Conservation (phyloP, 345 rosid genomes). For the Arabidopsis suecica region DNA sequence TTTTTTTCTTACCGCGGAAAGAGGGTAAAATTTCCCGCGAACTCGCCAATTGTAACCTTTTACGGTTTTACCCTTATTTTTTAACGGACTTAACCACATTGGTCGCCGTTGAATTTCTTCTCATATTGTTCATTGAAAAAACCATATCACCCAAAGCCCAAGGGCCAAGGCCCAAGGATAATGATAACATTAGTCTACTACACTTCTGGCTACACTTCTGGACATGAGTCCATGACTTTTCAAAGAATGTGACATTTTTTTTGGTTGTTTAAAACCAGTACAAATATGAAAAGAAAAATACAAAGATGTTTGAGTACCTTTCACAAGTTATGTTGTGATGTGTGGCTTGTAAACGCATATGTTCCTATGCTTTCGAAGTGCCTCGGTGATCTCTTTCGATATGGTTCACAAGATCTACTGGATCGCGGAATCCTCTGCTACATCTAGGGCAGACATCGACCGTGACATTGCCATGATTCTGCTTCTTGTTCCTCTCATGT, state of each 20-base stretch:
- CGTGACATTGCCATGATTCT: conserved; percentile 57
- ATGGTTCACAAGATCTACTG: conserved; percentile 86
- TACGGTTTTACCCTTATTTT: no score
- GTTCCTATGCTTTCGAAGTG: conserved; percentile 66
- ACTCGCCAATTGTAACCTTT: neutral
- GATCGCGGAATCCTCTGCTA: conserved; percentile 84
- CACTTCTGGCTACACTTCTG: neutral
- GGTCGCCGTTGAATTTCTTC: no score
- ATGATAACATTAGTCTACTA: neutral
- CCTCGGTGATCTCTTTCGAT: conserved; percentile 91
- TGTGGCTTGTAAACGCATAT: conserved; percentile 1
- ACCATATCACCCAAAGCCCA: neutral
- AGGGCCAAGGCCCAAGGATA: neutral
- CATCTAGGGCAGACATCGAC: conserved; percentile 93
- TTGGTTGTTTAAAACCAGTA: neutral
- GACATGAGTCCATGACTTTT: conserved; percentile 1
- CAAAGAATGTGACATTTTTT: conserved; percentile 11
- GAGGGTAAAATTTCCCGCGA: conserved; percentile 13
- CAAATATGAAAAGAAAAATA: neutral
- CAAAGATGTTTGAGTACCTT: conserved; percentile 5
- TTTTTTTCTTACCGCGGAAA: neutral
- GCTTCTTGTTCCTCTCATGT: conserved; percentile 63
- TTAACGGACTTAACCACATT: no score
- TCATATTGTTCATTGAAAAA: neutral
- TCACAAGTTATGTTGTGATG: neutral